Percentiles rank a stretch among this genome's conserved stretches.
phyloP scores from a whole-genome alignment of 2,329 filamentous ascomycete genomes.

The Colletotrichum graminicola region DNA sequence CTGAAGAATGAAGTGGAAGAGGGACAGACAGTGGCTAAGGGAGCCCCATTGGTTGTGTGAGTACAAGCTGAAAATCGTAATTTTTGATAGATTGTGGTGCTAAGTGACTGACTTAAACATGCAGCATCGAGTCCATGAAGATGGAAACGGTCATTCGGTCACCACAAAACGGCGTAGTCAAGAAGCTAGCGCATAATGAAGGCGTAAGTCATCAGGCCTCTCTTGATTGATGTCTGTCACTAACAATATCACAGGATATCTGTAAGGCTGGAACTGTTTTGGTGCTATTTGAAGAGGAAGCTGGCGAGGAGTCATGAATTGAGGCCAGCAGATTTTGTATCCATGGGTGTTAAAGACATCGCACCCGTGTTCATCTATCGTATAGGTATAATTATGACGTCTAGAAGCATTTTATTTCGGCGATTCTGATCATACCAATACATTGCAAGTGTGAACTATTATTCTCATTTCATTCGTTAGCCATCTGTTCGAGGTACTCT shows the following conservation, averaged over 20 bases:
- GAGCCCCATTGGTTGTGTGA: slow-evolving; percentile 86
- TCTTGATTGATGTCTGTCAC: slow-evolving; percentile 24
- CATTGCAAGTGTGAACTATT: not conserved
- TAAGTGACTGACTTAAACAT: slow-evolving; percentile 44
- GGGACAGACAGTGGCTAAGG: slow-evolving; percentile 86
- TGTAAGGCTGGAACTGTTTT: slow-evolving; percentile 82
- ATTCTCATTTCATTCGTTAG: not conserved
- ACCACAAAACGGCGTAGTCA: slow-evolving; percentile 78
- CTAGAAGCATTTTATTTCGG: not conserved
- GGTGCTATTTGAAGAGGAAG: slow-evolving; percentile 76
- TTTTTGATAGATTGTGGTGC: not conserved
- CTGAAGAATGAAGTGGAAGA: slow-evolving; percentile 88
- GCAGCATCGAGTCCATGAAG: slow-evolving; percentile 86
- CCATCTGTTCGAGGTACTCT: slow-evolving; percentile 51
- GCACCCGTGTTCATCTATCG: not conserved
- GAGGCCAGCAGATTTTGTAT: not conserved
- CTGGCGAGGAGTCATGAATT: slow-evolving; percentile 39
- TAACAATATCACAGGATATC: slow-evolving; percentile 68
- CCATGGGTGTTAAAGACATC: not conserved
- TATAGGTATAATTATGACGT: not conserved
- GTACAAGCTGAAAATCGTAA: slow-evolving; percentile 47
- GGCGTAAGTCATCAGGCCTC: slow-evolving; percentile 67
- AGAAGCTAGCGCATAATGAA: slow-evolving; percentile 79
- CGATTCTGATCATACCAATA: too few species aligned
- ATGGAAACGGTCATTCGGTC: slow-evolving; percentile 89